Conservation (phyloP, 1,139 yeast genomes). For the Candida sojae region DNA sequence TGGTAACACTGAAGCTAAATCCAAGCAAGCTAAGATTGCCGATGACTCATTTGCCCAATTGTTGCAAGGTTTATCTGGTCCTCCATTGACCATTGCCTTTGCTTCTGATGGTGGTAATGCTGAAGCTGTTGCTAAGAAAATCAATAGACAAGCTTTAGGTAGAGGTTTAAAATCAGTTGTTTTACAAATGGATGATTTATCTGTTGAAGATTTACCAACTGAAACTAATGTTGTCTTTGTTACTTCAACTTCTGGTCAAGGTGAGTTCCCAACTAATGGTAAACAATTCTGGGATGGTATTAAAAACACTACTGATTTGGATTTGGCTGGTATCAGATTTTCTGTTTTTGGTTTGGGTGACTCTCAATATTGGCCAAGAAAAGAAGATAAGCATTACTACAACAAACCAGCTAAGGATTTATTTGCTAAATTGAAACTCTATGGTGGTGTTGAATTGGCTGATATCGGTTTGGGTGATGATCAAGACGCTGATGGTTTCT, state of each 20-base stretch:
- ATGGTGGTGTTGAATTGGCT: constrained; percentile 73
- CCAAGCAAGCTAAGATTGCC: constrained; percentile 66
- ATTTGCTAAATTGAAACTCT: constrained; percentile 57
- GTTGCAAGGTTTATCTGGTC: constrained; percentile 87
- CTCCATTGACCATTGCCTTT: constrained; percentile 85
- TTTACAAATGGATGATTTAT: constrained; percentile 81
- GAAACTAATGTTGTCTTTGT: constrained; percentile 84
- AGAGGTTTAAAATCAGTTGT: constrained; percentile 83
- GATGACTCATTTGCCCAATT: constrained; percentile 76
- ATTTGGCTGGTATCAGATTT: constrained; percentile 66
- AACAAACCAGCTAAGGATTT: constrained; percentile 90
- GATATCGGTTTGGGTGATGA: constrained; percentile 92
- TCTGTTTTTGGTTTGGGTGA: constrained; percentile 93
- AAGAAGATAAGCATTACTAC: constrained; percentile 90
- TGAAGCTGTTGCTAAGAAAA: constrained; percentile 76
- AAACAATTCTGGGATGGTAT: constrained; percentile 86
- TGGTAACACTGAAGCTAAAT: constrained; percentile 58
- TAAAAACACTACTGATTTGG: constrained; percentile 69
- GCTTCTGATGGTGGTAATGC: constrained; percentile 98
- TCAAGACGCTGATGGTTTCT: constrained; percentile 94
- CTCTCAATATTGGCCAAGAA: constrained; percentile 95
- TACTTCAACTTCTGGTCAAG: constrained; percentile 95
- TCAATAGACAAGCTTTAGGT: constrained; percentile 80
- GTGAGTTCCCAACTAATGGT: constrained; percentile 97
- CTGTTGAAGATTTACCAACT: constrained; percentile 75